Percentiles rank a stretch among this genome's conserved stretches.
These are phyloP conservation scores for Iodosphaeria phyllophila DNA, from an alignment of 2,329 filamentous ascomycete genomes.

Conservation along the genomic window DNA sequence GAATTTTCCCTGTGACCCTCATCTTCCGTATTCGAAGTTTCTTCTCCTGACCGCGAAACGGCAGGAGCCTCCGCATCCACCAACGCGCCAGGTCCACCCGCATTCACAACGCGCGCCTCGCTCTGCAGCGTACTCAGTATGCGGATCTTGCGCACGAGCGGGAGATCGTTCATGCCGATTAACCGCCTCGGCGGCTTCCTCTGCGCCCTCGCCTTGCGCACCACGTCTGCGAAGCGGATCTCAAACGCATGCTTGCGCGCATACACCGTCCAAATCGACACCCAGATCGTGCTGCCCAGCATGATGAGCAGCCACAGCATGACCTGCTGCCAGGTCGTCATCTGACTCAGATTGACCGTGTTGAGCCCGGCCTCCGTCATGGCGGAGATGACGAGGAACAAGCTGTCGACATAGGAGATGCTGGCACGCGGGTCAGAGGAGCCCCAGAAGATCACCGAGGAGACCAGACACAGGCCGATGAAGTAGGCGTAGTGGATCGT, in stretches of 20 bases:
- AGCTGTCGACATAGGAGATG: slow-evolving; percentile 41
- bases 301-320: slow-evolving; percentile 47
- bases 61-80: too few relatives aligned
- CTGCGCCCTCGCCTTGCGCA: slow-evolving; percentile 19
- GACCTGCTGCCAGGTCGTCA: slow-evolving; percentile 51
- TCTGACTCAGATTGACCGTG: slow-evolving; percentile 40
- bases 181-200: slow-evolving; percentile 4
- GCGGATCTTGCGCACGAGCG: slow-evolving; percentile 2
- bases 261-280: slow-evolving; percentile 44
- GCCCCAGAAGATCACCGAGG: slow-evolving; percentile 42
- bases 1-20: too few relatives aligned
- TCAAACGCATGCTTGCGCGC: slow-evolving; percentile 44
- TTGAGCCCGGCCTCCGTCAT: slow-evolving; percentile 52
- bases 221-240: slow-evolving; percentile 34
- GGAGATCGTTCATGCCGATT: slow-evolving; percentile 2
- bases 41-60: too few relatives aligned
- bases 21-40: too few relatives aligned
- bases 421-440: slow-evolving; percentile 29
- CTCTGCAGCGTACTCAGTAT: slow-evolving; percentile 1
- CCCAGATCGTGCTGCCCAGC: slow-evolving; percentile 46
- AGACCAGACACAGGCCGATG: slow-evolving; percentile 31
- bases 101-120: too few relatives aligned
- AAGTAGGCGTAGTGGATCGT: slow-evolving; percentile 52
- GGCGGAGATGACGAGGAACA: slow-evolving; percentile 47
- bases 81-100: not conserved